Evolutionary conservation across 345 rosid species (phyloP).

Genomic region (Arabidopsis suecica): DNA sequence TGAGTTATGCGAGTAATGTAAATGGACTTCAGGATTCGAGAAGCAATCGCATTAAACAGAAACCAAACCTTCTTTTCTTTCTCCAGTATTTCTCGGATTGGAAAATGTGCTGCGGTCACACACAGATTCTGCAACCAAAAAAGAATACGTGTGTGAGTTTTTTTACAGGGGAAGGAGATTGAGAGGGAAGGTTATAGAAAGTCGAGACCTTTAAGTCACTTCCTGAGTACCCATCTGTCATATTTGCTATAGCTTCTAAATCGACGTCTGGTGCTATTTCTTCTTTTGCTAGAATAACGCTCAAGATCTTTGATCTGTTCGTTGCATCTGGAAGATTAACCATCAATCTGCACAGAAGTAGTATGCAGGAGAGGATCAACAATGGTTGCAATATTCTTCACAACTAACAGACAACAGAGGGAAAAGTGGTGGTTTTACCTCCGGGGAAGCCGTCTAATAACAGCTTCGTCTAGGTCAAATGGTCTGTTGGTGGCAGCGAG

Average conservation of each 20-base stretch:
- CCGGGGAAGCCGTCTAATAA: constrained; percentile 94
- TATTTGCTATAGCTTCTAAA: constrained; percentile 79
- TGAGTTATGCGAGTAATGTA: background rate
- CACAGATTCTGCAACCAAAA: constrained; percentile 77
- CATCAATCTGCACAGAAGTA: constrained; percentile 73
- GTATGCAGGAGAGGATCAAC: constrained; percentile 13
- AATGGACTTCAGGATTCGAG: background rate
- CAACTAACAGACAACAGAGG: constrained; percentile 5
- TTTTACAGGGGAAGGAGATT: constrained; percentile 18
- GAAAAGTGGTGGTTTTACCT: constrained; percentile 50
- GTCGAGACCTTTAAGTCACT: constrained; percentile 86
- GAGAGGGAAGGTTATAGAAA: constrained; percentile 12
- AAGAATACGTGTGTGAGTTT: constrained; percentile 3
- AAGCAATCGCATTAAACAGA: background rate
- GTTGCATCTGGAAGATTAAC: constrained; percentile 89
- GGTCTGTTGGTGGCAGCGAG: constrained; percentile 98
- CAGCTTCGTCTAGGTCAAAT: constrained; percentile 98
- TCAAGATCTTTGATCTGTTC: constrained; percentile 81
- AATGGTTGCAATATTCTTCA: background rate
- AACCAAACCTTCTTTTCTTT: constrained; percentile 90
- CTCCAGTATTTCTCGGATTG: constrained; percentile 91
- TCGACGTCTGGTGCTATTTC: constrained; percentile 76
- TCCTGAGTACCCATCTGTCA: constrained; percentile 98
- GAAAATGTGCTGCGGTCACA: constrained; percentile 95
- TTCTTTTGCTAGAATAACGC: constrained; percentile 87